Base-by-base conservation (phyloP, 1,284 basidiomycete genomes). In the Leccinum fallax region DNA sequence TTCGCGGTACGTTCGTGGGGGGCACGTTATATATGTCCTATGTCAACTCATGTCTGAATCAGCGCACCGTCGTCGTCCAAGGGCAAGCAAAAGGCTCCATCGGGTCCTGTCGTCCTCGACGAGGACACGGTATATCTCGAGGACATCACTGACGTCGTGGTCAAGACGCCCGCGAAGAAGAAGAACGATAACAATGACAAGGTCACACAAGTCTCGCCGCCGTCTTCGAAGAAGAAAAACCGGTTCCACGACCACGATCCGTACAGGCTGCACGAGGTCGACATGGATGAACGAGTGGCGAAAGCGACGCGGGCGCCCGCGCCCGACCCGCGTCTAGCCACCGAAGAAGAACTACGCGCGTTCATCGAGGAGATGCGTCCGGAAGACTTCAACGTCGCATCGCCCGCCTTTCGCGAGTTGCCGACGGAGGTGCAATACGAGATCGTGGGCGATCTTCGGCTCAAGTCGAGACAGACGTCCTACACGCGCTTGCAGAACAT, bases 371-470 rank as follows among this genome's bases (percentile, higher is more conserved):
- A 95, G 54, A 93, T 97, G 85, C 86, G 89, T 4, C 94, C 95
- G 0, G 94, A 94, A 68, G 94, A 97, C 71, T 92, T 98, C 68
- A 95, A 98, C 71, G 83, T 95, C 59, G 83, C 87, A 16, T 94
- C 93, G 2, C 83, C 92, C 8, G 92, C 89, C n/a, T 99, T 99
- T 73, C 88, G 89, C 28, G 93, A 94, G 64, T 84, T 99, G 10
- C 95, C 97, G 0, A 94, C 94, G 0, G 96, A 98, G 76, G 88
- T 97, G 24, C 95, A 99, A 73, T 99, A 99, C 76, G 97, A 99
- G 79, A 95, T 99, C 66, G 91, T 99, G 32, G 97, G 97, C 61
- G 97, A 99, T 78, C 79, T 98, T 61, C 87, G 96, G 5, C 80
- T 97, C 52, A 95, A 95, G 73, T 98, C 95, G 1, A 86, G 97